A percentile compares a stretch with the other conserved stretches of the same genome.
Evolutionary conservation across 2,329 filamentous ascomycete genomes (phyloP).

Genomic region (Aspergillus thermomutatus): DNA sequence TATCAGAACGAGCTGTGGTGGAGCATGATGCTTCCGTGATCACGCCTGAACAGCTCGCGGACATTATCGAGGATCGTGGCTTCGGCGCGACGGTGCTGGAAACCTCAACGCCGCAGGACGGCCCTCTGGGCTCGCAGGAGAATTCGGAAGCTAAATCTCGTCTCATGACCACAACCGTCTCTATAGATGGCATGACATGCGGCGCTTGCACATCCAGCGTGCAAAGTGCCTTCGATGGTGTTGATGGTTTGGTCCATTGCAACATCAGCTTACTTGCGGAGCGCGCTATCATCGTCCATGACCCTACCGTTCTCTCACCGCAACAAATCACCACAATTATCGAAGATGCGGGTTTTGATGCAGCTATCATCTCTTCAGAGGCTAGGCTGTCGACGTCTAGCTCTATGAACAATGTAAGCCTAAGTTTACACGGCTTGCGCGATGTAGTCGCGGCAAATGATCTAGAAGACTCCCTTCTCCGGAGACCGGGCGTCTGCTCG

Average conservation of each 20-base stretch:
- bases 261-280: slow-evolving; percentile 94
- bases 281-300: slow-evolving; percentile 82
- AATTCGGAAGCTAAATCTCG: slow-evolving; percentile 33
- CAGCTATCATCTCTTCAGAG: slow-evolving; percentile 73
- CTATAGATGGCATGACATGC: slow-evolving; percentile 96
- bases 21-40: slow-evolving; percentile 66
- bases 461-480: slow-evolving; percentile 65
- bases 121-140: slow-evolving; percentile 33
- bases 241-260: slow-evolving; percentile 80
- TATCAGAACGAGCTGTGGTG: slow-evolving; percentile 81
- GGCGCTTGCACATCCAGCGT: slow-evolving; percentile 93
- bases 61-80: slow-evolving; percentile 65
- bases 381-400: slow-evolving; percentile 55
- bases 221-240: slow-evolving; percentile 72
- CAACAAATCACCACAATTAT: slow-evolving; percentile 78
- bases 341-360: slow-evolving; percentile 87
- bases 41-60: slow-evolving; percentile 52
- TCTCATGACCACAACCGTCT: slow-evolving; percentile 71
- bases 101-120: slow-evolving; percentile 49
- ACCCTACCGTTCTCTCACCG: slow-evolving; percentile 65
- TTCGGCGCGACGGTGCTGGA: slow-evolving; percentile 79
- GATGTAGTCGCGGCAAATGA: slow-evolving; percentile 68
- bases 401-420: slow-evolving; percentile 62
- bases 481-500: slow-evolving; percentile 68
- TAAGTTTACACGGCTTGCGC: slow-evolving; percentile 79